Base-by-base conservation (phyloP, 371 early-diverging fungal genomes). In the Sporodiniella umbellata region DNA sequence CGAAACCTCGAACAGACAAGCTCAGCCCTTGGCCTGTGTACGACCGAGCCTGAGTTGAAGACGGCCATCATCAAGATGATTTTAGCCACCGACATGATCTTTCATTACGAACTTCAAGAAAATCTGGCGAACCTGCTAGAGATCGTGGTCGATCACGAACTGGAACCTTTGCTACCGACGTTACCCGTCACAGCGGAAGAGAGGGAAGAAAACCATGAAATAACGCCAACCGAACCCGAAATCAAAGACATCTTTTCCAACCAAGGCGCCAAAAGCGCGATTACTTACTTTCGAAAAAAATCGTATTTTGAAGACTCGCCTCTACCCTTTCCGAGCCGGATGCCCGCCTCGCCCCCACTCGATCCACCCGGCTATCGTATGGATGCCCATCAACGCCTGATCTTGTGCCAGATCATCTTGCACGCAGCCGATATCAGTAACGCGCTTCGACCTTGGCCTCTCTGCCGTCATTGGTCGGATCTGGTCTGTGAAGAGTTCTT, bases 401-500 rank as follows among this genome's bases (percentile, higher is more conserved):
- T 68, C 28, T 57, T 93, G 12, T 81, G 84, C 53, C 83, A 87
- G 42, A 79, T 83, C 11, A 52, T 93, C 42, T 66, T 94, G 4
- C 93, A 94, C 53, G 92, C 89, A 1, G 90, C 93, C 2, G 95
- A 95, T 48, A 90, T 93, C 40, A 88, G 89, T 50, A 95, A 95
- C 52, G 85, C 94, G 0, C 80, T 88, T 25, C 71, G 92, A 28
- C 95, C 95, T 4, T 91, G 90, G 87, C 66, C 76, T 0, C 71
- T 92, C 35, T 93, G 91, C 59, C 81, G 83, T 52, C 76, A 75
- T 39, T 95, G 96, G 96, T 87, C 92, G 0, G 86, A 90, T 66
- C 54, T 89, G 44, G 88, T 94, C 7, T 85, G 89, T 11, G 76
- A 80, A 48, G 96, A 95, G 62, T 93, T 92, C 42, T 90, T 90